Evolutionary conservation across 2,329 filamentous ascomycete species (phyloP).

Genomic region (Apiospora saccharicola): DNA sequence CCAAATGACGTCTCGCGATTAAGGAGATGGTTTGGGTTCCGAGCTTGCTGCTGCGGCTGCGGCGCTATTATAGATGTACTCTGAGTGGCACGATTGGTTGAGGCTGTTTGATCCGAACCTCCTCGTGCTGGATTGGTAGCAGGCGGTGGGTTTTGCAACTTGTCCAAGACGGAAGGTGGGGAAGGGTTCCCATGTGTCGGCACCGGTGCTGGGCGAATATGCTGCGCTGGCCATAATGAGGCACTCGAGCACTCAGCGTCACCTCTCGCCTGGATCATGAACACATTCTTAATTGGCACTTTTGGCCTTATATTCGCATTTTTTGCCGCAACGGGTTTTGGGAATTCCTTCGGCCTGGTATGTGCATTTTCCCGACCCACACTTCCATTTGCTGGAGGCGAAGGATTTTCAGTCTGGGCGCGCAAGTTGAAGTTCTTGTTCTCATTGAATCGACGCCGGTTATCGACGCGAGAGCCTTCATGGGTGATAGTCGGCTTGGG

Average conservation of each 20-base stretch:
- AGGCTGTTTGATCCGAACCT: not conserved
- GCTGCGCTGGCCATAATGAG: not conserved
- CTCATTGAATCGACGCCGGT: not conserved
- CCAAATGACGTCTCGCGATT: not conserved
- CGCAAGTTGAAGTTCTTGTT: slow-evolving; percentile 11
- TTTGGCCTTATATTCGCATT: not conserved
- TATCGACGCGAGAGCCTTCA: not conserved
- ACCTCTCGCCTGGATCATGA: not conserved
- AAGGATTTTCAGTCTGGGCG: slow-evolving; percentile 14
- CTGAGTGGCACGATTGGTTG: not conserved
- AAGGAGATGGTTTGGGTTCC: not conserved
- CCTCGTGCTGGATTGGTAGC: not conserved
- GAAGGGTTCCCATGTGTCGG: slow-evolving; percentile 1
- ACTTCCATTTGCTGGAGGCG: not conserved
- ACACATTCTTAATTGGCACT: not conserved
- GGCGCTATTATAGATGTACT: not conserved
- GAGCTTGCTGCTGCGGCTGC: not conserved
- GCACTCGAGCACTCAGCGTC: not conserved
- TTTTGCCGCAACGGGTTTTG: not conserved
- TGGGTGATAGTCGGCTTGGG: not conserved
- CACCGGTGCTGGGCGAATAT: not conserved
- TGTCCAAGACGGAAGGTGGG: slow-evolving; percentile 9
- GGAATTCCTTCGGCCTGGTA: not conserved
- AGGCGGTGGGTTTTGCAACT: slow-evolving; percentile 1
- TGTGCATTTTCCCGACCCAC: not conserved